phyloP scores from a whole-genome alignment of 2,329 filamentous ascomycete genomes.

The Talaromyces sp. region DNA sequence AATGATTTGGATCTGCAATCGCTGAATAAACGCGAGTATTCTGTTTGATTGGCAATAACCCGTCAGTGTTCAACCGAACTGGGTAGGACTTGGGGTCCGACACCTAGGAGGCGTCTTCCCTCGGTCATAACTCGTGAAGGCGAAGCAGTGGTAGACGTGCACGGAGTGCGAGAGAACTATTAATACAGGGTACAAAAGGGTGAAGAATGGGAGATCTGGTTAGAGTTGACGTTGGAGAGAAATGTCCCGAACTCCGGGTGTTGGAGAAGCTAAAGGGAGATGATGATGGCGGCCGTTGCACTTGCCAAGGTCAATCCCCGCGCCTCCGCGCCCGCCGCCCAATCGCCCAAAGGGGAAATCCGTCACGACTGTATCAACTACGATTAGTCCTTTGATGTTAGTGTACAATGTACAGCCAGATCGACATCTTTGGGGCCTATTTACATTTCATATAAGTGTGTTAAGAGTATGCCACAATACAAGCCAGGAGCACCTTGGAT shows the following conservation, averaged over 20 bases:
- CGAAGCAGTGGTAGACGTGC: not conserved
- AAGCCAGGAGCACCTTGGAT: too few relatives aligned
- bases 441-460: not conserved
- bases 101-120: conserved; percentile 19
- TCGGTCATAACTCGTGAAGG: conserved; percentile 19
- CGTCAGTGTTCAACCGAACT: conserved; percentile 5
- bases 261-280: not conserved
- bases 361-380: not conserved
- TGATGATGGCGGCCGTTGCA: conserved; percentile 2
- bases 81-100: conserved; percentile 20
- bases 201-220: not conserved
- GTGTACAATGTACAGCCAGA: not conserved
- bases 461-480: too few relatives aligned
- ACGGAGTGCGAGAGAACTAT: not conserved
- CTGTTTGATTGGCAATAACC: not conserved
- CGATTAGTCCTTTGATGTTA: not conserved
- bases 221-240: not conserved
- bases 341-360: not conserved
- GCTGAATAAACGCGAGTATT: not conserved
- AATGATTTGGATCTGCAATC: not conserved
- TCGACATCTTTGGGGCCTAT: not conserved
- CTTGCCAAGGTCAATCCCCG: conserved; percentile 13
- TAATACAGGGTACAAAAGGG: not conserved
- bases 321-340: conserved; percentile 8
- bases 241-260: not conserved